phyloP scores from a whole-genome alignment of 2,329 filamentous ascomycete genomes.

The Bipolaris victoriae region DNA sequence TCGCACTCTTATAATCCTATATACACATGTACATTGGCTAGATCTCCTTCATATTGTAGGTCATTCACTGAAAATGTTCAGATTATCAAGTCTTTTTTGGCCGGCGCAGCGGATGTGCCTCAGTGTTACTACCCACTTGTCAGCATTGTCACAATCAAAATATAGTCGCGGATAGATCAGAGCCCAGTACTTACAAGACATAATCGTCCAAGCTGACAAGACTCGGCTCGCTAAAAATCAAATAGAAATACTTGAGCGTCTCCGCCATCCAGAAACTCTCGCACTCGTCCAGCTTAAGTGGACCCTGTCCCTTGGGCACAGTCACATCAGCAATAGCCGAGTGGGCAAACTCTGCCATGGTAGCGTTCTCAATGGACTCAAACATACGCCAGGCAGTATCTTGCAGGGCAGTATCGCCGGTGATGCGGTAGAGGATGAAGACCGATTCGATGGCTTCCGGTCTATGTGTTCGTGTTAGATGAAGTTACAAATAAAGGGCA shows the following conservation, averaged over 20 bases:
- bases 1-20: neutral
- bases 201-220: slow-evolving; percentile 71
- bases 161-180: neutral
- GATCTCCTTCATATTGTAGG: neutral
- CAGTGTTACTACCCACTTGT: slow-evolving; percentile 53
- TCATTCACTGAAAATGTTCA: neutral
- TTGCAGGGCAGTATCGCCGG: slow-evolving; percentile 74
- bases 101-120: slow-evolving; percentile 59
- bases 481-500: neutral
- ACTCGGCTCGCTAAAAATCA: slow-evolving; percentile 75
- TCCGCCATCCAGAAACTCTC: slow-evolving; percentile 90
- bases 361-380: slow-evolving; percentile 69
- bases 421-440: slow-evolving; percentile 90
- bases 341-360: slow-evolving; percentile 70
- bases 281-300: slow-evolving; percentile 42
- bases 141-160: neutral
- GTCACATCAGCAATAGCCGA: slow-evolving; percentile 72
- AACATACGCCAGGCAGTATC: slow-evolving; percentile 91
- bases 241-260: slow-evolving; percentile 90
- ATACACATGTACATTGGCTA: neutral
- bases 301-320: slow-evolving; percentile 35
- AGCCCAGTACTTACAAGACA: slow-evolving; percentile 56
- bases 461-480: slow-evolving; percentile 50
- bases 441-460: slow-evolving; percentile 88
- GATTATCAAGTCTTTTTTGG: slow-evolving; percentile 23